Base-by-base conservation (phyloP, 1,284 basidiomycete species). In the Mycosarcoma mackinlayi region DNA sequence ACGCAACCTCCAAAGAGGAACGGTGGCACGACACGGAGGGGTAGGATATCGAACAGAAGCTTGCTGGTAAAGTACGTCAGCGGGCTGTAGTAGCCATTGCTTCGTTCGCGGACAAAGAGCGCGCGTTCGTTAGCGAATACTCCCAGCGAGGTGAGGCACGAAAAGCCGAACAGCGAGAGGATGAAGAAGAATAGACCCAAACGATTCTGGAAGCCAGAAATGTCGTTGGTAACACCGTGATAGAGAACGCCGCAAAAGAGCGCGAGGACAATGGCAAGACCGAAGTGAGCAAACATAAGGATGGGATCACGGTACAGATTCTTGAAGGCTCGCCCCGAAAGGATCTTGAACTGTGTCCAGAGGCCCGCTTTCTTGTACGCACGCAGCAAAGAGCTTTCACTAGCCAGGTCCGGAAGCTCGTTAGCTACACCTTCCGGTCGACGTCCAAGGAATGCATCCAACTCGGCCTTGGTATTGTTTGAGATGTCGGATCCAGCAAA, bases 241-340 rank as follows among this genome's bases (percentile, higher is more conserved):
- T 90, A 92, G 81, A 94, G 90, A 70, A 91, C 84, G 13, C 92
- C 91, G 79, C 91, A 92, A 50, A 94, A 87, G 49, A 92, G 50
- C 91, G 93, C 95, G 42, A 96, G 87, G 6, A 86, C 86, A 72
- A 98, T 88, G 1, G 93, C 89, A 14, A 92, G 89, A 25, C 89
- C 80, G 84, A 98, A 98, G 84, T 98, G 95, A 4, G 93, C 90
- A 10, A 89, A 87, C 86, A 98, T 87, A 53, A 98, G 84, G 57
- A 94, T 90, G 0, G 95, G 94, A 80, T 98, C 94, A 33, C 95
- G 88, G 63, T 78, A 82, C 60, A 98, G 84, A 81, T 98, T 98
- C 88, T 98, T 98, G 87, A 98, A 98, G n/a, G 94, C 94, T 58
- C 95, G 84, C 21, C 94, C 93, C 77, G 92, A 94, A 74, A 98